Evolutionary conservation across 2,329 filamentous ascomycete species (phyloP), one percentile per base, ranked within the genome.

Genomic region (Pseudocercospora vitis): DNA sequence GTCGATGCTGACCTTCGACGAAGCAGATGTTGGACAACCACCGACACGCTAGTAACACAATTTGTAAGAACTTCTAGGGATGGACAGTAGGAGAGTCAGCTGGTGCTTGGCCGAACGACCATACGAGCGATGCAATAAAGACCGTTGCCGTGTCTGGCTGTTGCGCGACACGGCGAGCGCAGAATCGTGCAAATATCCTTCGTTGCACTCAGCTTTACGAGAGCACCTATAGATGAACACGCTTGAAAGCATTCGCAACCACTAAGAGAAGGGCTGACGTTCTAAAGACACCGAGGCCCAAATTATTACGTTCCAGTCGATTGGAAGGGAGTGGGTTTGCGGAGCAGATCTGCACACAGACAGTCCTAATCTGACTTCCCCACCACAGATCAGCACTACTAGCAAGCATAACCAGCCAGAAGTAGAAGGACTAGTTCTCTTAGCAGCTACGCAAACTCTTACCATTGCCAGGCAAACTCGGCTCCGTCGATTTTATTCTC

Each of bases 211-310:
- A 24, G 37, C 37, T 42, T 18, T 42, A 42, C 37, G 37, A 42
- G 37, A 42, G 37, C 37, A 42, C 37, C 37, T 42, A 42, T 42
- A 12, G 37, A 21, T 12, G 37, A 21, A 42, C 37, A 42, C n/a
- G n/a, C n/a, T n/a, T n/a, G n/a, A n/a, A n/a, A n/a, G n/a, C n/a
- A 37, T 11, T 18, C n/a, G 5, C 9, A 37, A 37, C 37, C 24
- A 24, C 18, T 44, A 45, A 31, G 42, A 29, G n/a, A 45, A 12
- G 26, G 19, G 23, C 42, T 45, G 42, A 28, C 16, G n/a, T 28
- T 18, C 23, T n/a, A 18, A 18, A 29, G n/a, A 31, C 42, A 19
- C 26, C 42, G 42, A 45, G 42, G 42, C 42, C 18, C 42, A 45
- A 18, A 45, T 45, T 31, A 45, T 16, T 28, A 28, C 40, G 24